Conservation (phyloP, 2,329 filamentous ascomycete species). For the Phialophora macrospora region DNA sequence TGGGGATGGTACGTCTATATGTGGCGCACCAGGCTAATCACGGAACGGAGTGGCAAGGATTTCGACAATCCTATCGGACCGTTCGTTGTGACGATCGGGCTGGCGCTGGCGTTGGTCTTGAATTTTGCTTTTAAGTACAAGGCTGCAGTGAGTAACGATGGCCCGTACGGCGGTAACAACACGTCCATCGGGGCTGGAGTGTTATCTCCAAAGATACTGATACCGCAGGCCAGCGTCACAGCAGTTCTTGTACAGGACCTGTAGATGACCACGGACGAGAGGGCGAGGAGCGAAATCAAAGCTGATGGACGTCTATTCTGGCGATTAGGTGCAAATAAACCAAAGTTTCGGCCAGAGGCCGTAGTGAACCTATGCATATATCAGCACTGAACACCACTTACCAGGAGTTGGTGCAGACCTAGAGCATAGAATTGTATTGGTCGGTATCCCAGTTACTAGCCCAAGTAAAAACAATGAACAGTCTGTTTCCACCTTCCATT, state of each 20-base stretch:
- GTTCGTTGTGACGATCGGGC: slow-evolving; percentile 76
- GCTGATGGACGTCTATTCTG: background rate
- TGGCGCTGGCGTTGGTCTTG: slow-evolving; percentile 77
- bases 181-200: slow-evolving; percentile 1
- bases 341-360: background rate
- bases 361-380: background rate
- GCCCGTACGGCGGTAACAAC: background rate
- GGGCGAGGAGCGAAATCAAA: background rate
- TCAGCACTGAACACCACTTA: background rate
- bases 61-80: slow-evolving; percentile 90
- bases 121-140: slow-evolving; percentile 81
- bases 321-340: background rate
- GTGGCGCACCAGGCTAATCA: slow-evolving; percentile 75
- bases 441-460: too few species aligned
- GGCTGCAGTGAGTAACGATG: slow-evolving; percentile 23
- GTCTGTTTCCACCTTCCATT: too few species aligned
- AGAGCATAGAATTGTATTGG: too few species aligned
- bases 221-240: slow-evolving; percentile 1
- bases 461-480: too few species aligned
- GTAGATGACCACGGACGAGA: background rate
- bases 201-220: slow-evolving; percentile 12
- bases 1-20: slow-evolving; percentile 91
- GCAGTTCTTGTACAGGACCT: slow-evolving; percentile 18
- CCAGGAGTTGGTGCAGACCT: too few species aligned
- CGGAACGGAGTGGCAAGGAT: slow-evolving; percentile 83